A percentile compares a stretch with the other conserved stretches of the same genome.
Evolutionary conservation across 176 grass and related monocot genomes (phyloP).

Genomic region (Luzula sylvatica): DNA sequence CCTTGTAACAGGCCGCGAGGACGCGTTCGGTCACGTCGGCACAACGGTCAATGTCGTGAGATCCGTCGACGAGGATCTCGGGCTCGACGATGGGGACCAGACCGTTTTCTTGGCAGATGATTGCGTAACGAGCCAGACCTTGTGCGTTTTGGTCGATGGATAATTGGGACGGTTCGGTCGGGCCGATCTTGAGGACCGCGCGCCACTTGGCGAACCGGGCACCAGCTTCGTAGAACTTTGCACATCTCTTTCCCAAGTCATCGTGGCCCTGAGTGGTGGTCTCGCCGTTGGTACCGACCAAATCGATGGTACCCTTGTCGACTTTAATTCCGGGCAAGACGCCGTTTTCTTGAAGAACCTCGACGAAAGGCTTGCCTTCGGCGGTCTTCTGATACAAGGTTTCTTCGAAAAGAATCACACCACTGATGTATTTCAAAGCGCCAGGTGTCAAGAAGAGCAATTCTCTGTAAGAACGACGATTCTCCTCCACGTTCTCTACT

Average conservation of each 20-base stretch:
- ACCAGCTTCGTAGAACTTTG: slow-evolving; percentile 37
- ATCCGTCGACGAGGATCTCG: slow-evolving; percentile 66
- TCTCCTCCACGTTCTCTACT: slow-evolving; percentile 65
- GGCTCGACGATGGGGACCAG: slow-evolving; percentile 81
- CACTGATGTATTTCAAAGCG: slow-evolving; percentile 45
- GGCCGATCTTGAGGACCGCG: slow-evolving; percentile 59
- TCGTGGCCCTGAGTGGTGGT: slow-evolving; percentile 43
- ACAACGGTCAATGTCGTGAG: slow-evolving; percentile 48
- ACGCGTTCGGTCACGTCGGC: slow-evolving; percentile 65
- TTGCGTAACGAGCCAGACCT: slow-evolving; percentile 65
- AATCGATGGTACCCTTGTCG: slow-evolving; percentile 31
- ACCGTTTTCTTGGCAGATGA: slow-evolving; percentile 62
- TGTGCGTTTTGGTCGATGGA: slow-evolving; percentile 55
- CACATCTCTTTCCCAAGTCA: slow-evolving; percentile 46
- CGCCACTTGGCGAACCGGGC: slow-evolving; percentile 27
- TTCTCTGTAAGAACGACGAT: slow-evolving; percentile 50
- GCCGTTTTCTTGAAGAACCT: slow-evolving; percentile 37
- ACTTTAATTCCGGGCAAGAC: slow-evolving; percentile 74
- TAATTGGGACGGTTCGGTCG: slow-evolving; percentile 59
- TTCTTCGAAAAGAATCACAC: slow-evolving; percentile 75
- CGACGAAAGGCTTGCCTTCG: slow-evolving; percentile 57
- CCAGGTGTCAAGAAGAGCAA: slow-evolving; percentile 47
- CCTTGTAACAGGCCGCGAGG: slow-evolving; percentile 58
- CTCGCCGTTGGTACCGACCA: slow-evolving; percentile 3
- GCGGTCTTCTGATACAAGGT: slow-evolving; percentile 63